Percentiles rank a stretch among this genome's conserved stretches.
Conservation (phyloP, 164 flowering plant species). For the Vitis labrusca region DNA sequence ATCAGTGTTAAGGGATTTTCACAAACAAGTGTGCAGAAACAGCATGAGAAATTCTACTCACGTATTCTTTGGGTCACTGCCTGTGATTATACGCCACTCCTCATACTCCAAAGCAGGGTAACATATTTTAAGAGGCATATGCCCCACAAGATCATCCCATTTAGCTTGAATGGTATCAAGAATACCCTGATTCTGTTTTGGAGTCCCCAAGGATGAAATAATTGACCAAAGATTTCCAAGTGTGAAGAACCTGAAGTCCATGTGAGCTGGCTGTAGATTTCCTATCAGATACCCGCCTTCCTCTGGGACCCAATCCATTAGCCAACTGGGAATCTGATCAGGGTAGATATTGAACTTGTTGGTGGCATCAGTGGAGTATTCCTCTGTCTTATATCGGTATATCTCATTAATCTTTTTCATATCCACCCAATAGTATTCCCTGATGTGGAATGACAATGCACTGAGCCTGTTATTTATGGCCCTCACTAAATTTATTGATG, state of each 20-base stretch:
- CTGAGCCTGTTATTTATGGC: constrained; percentile 88
- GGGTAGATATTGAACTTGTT: constrained; percentile 96
- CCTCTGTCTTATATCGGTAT: constrained; percentile 90
- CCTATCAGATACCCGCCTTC: constrained; percentile 84
- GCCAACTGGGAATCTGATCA: constrained; percentile 87
- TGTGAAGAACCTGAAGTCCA: constrained; percentile 93
- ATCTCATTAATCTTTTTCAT: constrained; percentile 87
- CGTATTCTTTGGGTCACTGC: constrained; percentile 97
- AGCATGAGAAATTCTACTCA: constrained; percentile 28
- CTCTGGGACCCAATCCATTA: constrained; percentile 89
- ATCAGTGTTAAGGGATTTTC: not conserved
- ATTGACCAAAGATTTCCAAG: constrained; percentile 93
- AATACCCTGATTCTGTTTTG: constrained; percentile 71
- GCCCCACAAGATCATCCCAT: constrained; percentile 85
- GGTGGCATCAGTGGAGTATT: constrained; percentile 79
- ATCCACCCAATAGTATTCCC: constrained; percentile 91
- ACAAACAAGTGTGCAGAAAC: not conserved
- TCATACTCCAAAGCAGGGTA: constrained; percentile 79
- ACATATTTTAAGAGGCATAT: constrained; percentile 87
- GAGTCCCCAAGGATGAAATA: constrained; percentile 79
- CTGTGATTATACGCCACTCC: constrained; percentile 89
- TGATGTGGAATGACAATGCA: constrained; percentile 85
- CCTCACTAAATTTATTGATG: constrained; percentile 61
- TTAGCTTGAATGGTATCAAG: constrained; percentile 74
- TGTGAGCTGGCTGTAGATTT: constrained; percentile 90